Conservation (phyloP, 1,284 basidiomycete genomes). For the Trichosporon ovoides region DNA sequence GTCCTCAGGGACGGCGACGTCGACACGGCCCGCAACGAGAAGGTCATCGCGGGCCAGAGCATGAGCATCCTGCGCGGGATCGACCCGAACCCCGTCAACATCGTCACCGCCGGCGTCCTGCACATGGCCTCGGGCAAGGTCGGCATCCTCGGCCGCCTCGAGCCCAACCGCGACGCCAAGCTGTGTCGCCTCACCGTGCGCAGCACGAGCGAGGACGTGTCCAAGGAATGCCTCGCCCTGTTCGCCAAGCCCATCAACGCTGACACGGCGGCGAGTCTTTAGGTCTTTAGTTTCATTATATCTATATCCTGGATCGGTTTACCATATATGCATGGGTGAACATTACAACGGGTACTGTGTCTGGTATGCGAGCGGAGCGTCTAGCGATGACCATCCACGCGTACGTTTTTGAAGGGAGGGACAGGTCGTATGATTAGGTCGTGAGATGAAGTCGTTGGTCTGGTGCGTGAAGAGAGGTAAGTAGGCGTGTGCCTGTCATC, state of each 20-base stretch:
- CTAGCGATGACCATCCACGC: no score
- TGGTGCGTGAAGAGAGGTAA: no score
- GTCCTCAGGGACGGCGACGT: constrained; percentile 63
- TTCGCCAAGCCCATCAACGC: constrained; percentile 42
- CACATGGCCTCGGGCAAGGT: constrained; percentile 88
- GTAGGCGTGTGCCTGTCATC: constrained; percentile 8
- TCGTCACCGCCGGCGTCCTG: constrained; percentile 87
- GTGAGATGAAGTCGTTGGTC: background rate
- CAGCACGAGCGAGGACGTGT: constrained; percentile 90
- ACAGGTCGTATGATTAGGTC: no score
- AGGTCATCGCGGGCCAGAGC: constrained; percentile 70
- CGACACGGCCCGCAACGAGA: constrained; percentile 65
- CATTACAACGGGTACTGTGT: background rate
- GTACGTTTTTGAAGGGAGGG: no score
- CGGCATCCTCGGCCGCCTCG: constrained; percentile 84
- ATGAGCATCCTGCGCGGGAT: constrained; percentile 72
- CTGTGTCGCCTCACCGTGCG: constrained; percentile 88
- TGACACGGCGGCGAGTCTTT: constrained; percentile 29
- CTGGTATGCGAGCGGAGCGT: no score
- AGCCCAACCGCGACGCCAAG: constrained; percentile 93
- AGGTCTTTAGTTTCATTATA: background rate
- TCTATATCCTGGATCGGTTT: background rate
- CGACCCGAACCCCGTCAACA: constrained; percentile 68
- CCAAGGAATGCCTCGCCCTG: constrained; percentile 65
- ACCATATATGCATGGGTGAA: constrained; percentile 6